Evolutionary conservation across 768 basidiomycete genomes (phyloP), one percentile per base, ranked within the genome.

Genomic region (Lentinus tigrinus): DNA sequence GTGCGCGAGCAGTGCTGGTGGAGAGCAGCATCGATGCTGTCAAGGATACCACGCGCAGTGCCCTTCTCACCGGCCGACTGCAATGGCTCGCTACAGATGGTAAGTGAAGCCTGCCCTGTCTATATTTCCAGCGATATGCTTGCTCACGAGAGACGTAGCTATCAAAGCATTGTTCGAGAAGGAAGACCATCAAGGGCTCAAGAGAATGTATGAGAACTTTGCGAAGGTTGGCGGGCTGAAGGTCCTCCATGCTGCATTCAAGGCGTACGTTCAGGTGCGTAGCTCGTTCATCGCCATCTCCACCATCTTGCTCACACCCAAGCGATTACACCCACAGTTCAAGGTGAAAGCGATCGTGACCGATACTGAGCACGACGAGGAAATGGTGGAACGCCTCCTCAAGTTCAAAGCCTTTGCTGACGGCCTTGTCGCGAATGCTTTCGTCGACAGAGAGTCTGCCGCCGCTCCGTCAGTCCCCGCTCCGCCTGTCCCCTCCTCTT

Each of bases 351-450:
- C 67, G n/a, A 87, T 94, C 58, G 88, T 94, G 57, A 81, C 79
- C 47, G 86, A 91, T 65, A 61, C 64, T 3, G 73, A 73, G 5
- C 75, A 74, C 14, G 93, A 94, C 54, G 91, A 90, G 11, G 76
- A 81, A 19, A 94, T 95, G 91, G 87, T 95, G 3, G 77, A 82
- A 19, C 77, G 80, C 19, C 80, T 95, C 0, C 79, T 94, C 36
- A 74, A 81, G 9, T 84, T 91, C 74, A 91, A 89, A 66, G 67
- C 77, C 6, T 77, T 82, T 36, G 79, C 81, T 2, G 83, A 89
- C 62, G 67, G 69, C 0, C 72, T 82, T 5, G 76, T 88, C 37
- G 65, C 66, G 4, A 69, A 71, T 0, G 78, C 83, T 38, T 92
- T 93, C 70, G 64, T 79, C 17, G 73, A 78, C 50, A 78, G 80